Base-by-base conservation (phyloP, 805 yeast genomes). In the Pichia nanzhaoensis region DNA sequence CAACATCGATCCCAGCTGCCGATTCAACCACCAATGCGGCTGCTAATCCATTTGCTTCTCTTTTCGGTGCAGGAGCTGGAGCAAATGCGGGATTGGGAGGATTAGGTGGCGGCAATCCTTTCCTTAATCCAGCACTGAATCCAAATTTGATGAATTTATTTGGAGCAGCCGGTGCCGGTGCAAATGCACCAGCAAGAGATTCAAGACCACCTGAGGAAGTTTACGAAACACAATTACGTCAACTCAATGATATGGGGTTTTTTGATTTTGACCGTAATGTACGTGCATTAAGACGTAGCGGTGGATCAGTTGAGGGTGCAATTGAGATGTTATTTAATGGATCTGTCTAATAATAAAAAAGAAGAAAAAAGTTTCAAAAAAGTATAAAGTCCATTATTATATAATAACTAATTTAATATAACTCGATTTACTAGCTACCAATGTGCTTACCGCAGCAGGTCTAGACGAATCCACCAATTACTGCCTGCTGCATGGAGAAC, bases 231-330 rank as follows among this genome's bases (percentile, higher is more conserved):
- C 93, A 82, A 60, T 66, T 82, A 51, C 77, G 85, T 55, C 91
- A 84, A 59, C 68, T 82, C 56, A 85, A 83, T 59, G 91, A 84
- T 57, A 82, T 84, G 75, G 93, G 93, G 6, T 91, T 91, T 68
- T 79, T 77, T 54, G 97, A 91, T 54, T 91, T 91, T 60, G 98
- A 91, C 54, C 75, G 86, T 54, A 93, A 93, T 59, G 89, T 93
- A 20, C 81, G 80, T 24, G 98, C 98, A 1, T 74, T 93, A 56
- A 80, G 97, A 69, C 80, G 98, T 67, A 80, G 91, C 45, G 99
- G 99, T 30, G 99, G 99, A 8, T 86, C 90, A 51, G 97, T 91
- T 21, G 96, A 91, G 67, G 97, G 97, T 38, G 99, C 99, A 10
- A 73, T 91, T 42, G 97, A 91, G 64, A 85, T 87, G 44, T 69